Conservation (phyloP, 257 asterid species). For the Linaria vulgaris region DNA sequence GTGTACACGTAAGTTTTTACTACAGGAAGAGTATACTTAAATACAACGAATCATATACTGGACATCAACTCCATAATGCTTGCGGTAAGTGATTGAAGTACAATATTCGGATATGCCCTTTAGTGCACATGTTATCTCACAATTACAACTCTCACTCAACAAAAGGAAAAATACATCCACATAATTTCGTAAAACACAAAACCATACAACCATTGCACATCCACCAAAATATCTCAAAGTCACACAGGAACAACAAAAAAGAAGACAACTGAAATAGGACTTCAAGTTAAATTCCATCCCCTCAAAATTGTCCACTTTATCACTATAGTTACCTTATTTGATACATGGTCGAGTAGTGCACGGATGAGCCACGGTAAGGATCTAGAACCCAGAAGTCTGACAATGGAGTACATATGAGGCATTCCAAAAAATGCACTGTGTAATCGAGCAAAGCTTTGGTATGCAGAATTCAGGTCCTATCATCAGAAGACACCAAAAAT, state of each 20-base stretch:
- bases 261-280: conserved; percentile 9
- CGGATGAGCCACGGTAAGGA: conserved; percentile 98
- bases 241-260: not conserved
- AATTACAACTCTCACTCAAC: not conserved
- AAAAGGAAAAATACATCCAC: not conserved
- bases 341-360: conserved; percentile 84
- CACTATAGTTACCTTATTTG: conserved; percentile 68
- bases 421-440: conserved; percentile 93
- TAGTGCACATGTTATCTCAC: not conserved
- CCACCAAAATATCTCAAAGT: not conserved
- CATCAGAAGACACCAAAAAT: conserved; percentile 24
- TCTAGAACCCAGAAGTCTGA: conserved; percentile 87
- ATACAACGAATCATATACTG: no score
- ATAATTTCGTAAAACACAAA: conserved; percentile 8
- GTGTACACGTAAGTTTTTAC: no score
- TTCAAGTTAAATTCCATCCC: not conserved
- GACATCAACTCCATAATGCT: no score
- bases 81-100: no score
- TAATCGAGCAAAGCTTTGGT: conserved; percentile 89
- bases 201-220: not conserved
- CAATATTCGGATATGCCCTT: no score
- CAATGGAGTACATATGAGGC: conserved; percentile 89
- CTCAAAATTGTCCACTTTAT: conserved; percentile 1
- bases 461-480: conserved; percentile 92
- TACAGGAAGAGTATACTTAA: no score